Evolutionary conservation across 257 asterid genomes (phyloP), one percentile per base, ranked within the genome.

Genomic region (Paraleonurus japonicus): DNA sequence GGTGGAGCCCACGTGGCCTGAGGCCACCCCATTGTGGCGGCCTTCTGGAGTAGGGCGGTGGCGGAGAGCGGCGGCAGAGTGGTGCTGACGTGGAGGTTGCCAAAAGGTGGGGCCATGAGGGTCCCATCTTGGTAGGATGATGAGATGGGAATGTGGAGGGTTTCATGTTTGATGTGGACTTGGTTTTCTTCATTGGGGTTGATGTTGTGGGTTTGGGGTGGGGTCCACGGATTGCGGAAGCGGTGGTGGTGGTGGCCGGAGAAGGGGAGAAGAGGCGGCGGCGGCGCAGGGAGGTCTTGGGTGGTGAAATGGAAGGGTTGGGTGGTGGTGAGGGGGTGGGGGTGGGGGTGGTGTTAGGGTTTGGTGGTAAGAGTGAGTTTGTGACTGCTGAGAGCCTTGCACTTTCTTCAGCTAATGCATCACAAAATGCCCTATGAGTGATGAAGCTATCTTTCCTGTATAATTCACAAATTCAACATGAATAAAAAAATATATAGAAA

Each of bases 351-450:
- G 72, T n/a, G 28, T 71, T 76, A 58, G 88, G 81, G 81, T 79
- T 82, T 50, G 76, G 70, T 17, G 81, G 23, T 10, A 82, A 63
- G 50, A 81, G 61, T 7, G 95, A 74, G 70, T 84, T 79, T 5
- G 82, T 92, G 71, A 81, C 84, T 4, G 89, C 96, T 6, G 98
- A 85, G 39, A 92, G 85, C 57, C 98, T 83, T 0, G 96, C 95
- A 77, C 91, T 90, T 73, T 92, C 98, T 74, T 86, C 92, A 15
- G 98, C 96, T 66, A 92, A 80, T 4, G 98, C 96, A 71, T 92
- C 98, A 74, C 98, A 92, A 50, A 92, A 92, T 67, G 96, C 98
- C 53, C 96, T 87, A 62, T 92, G 98, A 7, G 93, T 92, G 17
- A 89, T 82, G 78, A 89, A 89, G 77, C 98, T 86, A 58, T 92